These are phyloP conservation scores for Phytopythium delawarense DNA, from an alignment of 352 stramenopile species.

Conservation along the genomic window DNA sequence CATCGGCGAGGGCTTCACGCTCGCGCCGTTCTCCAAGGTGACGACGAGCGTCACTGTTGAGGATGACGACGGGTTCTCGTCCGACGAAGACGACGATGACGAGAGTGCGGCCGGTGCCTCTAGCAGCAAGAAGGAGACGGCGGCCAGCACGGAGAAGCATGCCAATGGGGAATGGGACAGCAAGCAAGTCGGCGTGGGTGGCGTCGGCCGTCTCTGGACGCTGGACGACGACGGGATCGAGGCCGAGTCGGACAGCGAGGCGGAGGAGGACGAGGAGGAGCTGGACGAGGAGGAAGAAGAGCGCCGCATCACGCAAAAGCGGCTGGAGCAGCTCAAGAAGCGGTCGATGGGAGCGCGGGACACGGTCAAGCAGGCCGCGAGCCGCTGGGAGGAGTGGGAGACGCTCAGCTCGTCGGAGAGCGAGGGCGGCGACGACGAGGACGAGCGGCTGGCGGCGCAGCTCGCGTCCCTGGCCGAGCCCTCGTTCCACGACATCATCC, in stretches of 20 bases:
- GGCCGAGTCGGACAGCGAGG: conserved; percentile 59
- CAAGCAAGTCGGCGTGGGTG: conserved; percentile 60
- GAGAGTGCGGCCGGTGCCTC: conserved; percentile 10
- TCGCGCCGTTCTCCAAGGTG: conserved; percentile 78
- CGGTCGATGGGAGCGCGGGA: conserved; percentile 62
- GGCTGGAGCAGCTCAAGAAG: conserved; percentile 67
- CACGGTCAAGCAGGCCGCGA: conserved; percentile 48
- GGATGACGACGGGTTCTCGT: conserved; percentile 71
- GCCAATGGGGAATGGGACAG: conserved; percentile 46
- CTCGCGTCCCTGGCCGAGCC: conserved; percentile 34
- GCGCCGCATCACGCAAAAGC: conserved; percentile 12
- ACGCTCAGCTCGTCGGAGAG: conserved; percentile 73
- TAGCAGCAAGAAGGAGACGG: conserved; percentile 9
- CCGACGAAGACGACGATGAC: conserved; percentile 48
- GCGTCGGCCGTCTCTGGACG: conserved; percentile 76
- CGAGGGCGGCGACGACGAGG: conserved; percentile 56
- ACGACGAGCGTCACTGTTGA: conserved; percentile 55
- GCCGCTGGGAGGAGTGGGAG: conserved; percentile 76
- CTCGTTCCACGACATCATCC: conserved; percentile 74
- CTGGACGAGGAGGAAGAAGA: conserved; percentile 35
- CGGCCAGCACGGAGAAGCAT: neutral
- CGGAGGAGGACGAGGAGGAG: conserved; percentile 46
- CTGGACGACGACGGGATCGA: conserved; percentile 82
- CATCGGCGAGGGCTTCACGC: conserved; percentile 65
- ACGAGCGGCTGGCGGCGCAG: conserved; percentile 32